Evolutionary conservation across 441 rosid genomes (phyloP).

Genomic region (Euphorbia celastroides): DNA sequence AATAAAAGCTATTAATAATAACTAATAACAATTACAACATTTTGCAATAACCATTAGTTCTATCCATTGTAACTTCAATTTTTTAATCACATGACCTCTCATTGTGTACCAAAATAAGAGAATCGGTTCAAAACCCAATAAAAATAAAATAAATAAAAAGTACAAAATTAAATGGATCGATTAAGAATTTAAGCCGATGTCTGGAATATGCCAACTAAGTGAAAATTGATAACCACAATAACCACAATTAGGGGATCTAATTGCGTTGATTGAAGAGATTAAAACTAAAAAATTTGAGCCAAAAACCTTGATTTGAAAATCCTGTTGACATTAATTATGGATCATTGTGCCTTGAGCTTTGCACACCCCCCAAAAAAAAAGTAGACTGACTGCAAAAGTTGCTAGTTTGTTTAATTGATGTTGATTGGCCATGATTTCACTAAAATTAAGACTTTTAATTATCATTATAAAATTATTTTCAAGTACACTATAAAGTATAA

Average conservation of each 20-base stretch:
- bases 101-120: no score
- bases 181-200: no score
- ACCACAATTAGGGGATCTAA: conserved; percentile 9
- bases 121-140: background rate
- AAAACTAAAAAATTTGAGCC: background rate
- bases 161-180: no score
- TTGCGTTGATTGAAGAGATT: conserved; percentile 9
- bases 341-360: conserved; percentile 31
- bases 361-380: conserved; percentile 28
- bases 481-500: no score
- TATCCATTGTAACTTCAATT: no score
- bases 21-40: no score
- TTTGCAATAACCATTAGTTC: no score
- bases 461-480: no score
- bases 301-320: conserved; percentile 4
- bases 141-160: background rate
- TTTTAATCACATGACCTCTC: no score
- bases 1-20: no score
- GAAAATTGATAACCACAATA: conserved; percentile 12
- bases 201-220: conserved; percentile 23
- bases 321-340: background rate
- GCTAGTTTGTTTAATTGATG: background rate
- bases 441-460: conserved; percentile 4
- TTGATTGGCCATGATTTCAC: conserved; percentile 24
- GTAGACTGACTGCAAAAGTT: background rate